phyloP scores from a whole-genome alignment of 2,329 filamentous ascomycete genomes.

The Xylariaceae sp. region DNA sequence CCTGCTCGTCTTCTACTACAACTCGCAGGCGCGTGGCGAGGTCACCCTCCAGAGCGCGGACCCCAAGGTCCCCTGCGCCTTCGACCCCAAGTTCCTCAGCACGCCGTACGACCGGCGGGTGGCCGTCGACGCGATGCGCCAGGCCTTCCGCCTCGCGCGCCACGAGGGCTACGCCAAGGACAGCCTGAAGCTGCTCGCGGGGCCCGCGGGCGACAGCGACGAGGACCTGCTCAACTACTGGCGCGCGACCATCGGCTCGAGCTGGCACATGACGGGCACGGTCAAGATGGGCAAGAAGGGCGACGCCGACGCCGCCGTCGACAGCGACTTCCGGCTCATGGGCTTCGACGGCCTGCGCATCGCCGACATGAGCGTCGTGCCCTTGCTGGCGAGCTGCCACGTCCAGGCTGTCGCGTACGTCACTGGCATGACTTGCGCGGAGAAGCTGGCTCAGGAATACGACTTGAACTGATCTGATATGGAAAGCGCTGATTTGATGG shows the following conservation, averaged over 20 bases:
- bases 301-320: conserved; percentile 42
- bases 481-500: no score
- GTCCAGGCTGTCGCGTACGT: conserved; percentile 51
- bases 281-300: conserved; percentile 49
- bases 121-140: conserved; percentile 44
- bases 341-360: conserved; percentile 45
- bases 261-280: conserved; percentile 54
- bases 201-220: conserved; percentile 43
- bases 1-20: conserved; percentile 45
- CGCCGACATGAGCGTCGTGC: conserved; percentile 48
- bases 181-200: conserved; percentile 35
- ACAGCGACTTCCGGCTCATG: conserved; percentile 42
- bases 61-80: conserved; percentile 43
- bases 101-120: conserved; percentile 50
- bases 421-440: conserved; percentile 46
- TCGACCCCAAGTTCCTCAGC: conserved; percentile 49
- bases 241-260: conserved; percentile 38
- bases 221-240: conserved; percentile 48
- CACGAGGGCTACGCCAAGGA: conserved; percentile 41
- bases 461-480: no score
- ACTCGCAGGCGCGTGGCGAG: conserved; percentile 48
- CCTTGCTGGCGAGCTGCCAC: conserved; percentile 47
- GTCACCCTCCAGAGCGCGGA: conserved; percentile 50
- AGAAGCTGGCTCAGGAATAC: conserved; percentile 44
- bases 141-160: conserved; percentile 36